Evolutionary conservation across 1,139 yeast species (phyloP).

Genomic region (Cylindricascospora bacillispora): DNA sequence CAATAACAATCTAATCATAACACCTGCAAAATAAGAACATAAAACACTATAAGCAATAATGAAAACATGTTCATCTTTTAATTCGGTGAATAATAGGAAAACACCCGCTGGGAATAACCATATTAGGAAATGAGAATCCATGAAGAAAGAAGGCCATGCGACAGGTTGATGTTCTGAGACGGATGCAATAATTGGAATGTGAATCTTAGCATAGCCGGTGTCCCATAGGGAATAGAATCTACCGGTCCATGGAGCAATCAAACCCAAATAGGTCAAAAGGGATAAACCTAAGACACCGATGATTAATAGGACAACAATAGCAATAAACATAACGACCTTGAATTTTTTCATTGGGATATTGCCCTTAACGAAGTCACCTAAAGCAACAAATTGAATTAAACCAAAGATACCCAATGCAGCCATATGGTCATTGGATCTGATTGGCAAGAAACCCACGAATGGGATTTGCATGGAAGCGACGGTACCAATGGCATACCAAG

Average conservation of each 20-base stretch:
- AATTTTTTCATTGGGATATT: constrained; percentile 67
- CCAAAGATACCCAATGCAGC: constrained; percentile 97
- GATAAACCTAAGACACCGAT: constrained; percentile 63
- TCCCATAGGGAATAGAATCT: constrained; percentile 98
- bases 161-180: constrained; percentile 99
- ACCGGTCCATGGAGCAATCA: constrained; percentile 99
- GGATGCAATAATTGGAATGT: constrained; percentile 96
- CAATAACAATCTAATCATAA: constrained; percentile 96
- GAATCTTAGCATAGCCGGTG: constrained; percentile 92
- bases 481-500: constrained; percentile 96
- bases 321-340: constrained; percentile 52
- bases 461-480: constrained; percentile 98
- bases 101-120: constrained; percentile 99
- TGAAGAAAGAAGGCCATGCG: constrained; percentile 97
- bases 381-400: constrained; percentile 75
- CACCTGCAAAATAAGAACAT: constrained; percentile 97
- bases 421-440: constrained; percentile 97
- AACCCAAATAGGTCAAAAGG: constrained; percentile 75
- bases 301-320: constrained; percentile 41
- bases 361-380: constrained; percentile 70
- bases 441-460: constrained; percentile 93
- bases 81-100: constrained; percentile 77
- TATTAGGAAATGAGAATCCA: constrained; percentile 81
- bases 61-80: constrained; percentile 86
- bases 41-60: constrained; percentile 81